Evolutionary conservation across 2,329 filamentous ascomycete species (phyloP).

Genomic region (Colletotrichum filicis): DNA sequence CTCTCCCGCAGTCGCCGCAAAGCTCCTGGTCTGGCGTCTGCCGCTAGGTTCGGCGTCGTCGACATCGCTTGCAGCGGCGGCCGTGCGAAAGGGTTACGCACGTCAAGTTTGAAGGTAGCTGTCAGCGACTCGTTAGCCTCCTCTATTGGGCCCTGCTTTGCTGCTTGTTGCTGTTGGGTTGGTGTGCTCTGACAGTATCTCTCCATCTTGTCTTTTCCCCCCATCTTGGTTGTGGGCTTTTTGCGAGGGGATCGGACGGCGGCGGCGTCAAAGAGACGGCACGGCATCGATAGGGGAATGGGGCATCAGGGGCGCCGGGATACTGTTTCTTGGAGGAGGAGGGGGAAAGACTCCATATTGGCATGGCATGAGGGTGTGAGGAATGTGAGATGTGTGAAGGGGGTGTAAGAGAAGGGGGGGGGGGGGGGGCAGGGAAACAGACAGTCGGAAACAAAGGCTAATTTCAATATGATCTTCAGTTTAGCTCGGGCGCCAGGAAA

Average conservation of each 20-base stretch:
- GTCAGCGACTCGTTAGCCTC: conserved; percentile 11
- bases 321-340: conserved; percentile 16
- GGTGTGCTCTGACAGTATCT: conserved; percentile 12
- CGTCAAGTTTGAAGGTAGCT: conserved; percentile 23
- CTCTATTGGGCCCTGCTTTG: neutral
- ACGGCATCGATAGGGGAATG: conserved; percentile 19
- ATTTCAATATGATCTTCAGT: conserved; percentile 36
- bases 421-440: conserved; percentile 29
- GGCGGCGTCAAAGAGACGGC: conserved; percentile 24
- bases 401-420: neutral
- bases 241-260: conserved; percentile 13
- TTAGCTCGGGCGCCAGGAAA: conserved; percentile 36
- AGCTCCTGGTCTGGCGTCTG: conserved; percentile 2
- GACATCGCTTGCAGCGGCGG: conserved; percentile 31
- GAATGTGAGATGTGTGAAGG: conserved; percentile 5
- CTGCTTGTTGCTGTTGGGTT: neutral
- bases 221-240: neutral
- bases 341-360: conserved; percentile 18
- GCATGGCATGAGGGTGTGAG: conserved; percentile 19
- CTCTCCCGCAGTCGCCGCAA: conserved; percentile 25
- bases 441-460: conserved; percentile 37
- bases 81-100: conserved; percentile 26
- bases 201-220: neutral
- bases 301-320: conserved; percentile 21
- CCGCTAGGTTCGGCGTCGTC: conserved; percentile 27